These are phyloP conservation scores for Globisporangium paroecandrum DNA, from an alignment of 352 stramenopile genomes.

Conservation along the genomic window DNA sequence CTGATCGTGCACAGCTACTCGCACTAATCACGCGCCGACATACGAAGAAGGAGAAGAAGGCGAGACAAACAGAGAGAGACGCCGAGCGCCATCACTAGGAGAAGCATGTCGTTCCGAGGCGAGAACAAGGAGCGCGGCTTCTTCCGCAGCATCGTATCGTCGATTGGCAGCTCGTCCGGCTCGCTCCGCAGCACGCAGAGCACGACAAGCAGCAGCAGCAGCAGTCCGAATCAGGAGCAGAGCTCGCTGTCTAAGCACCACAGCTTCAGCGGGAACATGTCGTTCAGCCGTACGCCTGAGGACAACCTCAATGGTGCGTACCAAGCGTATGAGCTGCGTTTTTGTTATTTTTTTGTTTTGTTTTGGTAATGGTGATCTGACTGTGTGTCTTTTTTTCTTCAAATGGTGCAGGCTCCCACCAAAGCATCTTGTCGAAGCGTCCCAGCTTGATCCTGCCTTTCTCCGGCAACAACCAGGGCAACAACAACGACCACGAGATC, in stretches of 20 bases:
- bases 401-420: conserved; percentile 18
- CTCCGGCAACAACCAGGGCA: conserved; percentile 18
- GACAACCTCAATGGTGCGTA: conserved; percentile 22
- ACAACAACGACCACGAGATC: conserved; percentile 18
- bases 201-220: conserved; percentile 28
- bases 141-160: conserved; percentile 63
- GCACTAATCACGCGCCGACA: background rate
- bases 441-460: conserved; percentile 80
- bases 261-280: conserved; percentile 69
- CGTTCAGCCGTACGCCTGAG: conserved; percentile 50
- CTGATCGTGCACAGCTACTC: background rate
- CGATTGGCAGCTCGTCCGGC: conserved; percentile 47
- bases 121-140: conserved; percentile 41
- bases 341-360: background rate
- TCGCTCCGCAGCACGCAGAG: conserved; percentile 24
- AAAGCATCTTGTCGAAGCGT: conserved; percentile 64
- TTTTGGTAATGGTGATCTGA: background rate
- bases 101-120: conserved; percentile 31
- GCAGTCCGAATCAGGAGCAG: conserved; percentile 24
- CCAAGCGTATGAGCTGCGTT: conserved; percentile 12
- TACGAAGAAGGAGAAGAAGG: too few relatives aligned
- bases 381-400: background rate
- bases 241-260: conserved; percentile 51
- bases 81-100: background rate
- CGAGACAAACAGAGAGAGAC: background rate